Percentiles rank a stretch among this genome's conserved stretches.
Evolutionary conservation across 2,329 filamentous ascomycete genomes (phyloP).

Genomic region (Diaporthe australafricana): DNA sequence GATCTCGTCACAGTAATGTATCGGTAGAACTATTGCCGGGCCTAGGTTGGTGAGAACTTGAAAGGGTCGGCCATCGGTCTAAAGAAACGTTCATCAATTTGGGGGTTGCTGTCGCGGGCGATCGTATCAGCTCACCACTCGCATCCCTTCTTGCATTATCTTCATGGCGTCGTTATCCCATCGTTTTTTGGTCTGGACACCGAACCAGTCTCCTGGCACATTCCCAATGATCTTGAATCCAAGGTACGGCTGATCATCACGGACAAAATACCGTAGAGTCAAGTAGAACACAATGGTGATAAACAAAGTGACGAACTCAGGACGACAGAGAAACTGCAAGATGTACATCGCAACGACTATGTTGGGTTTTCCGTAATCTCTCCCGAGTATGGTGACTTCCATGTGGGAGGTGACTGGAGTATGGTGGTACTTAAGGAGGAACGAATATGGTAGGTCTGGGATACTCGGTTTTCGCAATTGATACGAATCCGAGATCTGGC

Average conservation of each 20-base stretch:
- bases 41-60: constrained; percentile 5
- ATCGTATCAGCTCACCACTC: background rate
- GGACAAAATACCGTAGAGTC: background rate
- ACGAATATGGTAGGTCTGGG: background rate
- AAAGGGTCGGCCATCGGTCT: background rate
- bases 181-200: background rate
- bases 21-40: background rate
- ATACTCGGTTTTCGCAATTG: constrained; percentile 1
- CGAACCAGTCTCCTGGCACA: background rate
- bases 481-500: background rate
- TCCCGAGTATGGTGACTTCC: background rate
- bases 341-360: background rate
- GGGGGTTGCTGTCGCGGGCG: background rate
- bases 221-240: background rate
- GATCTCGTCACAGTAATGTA: constrained; percentile 3
- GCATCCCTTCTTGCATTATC: background rate
- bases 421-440: background rate
- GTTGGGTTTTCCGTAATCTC: background rate
- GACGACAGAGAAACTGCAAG: background rate
- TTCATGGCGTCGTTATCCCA: background rate
- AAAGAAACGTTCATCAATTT: background rate
- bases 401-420: background rate
- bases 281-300: background rate
- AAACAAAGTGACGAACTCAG: background rate
- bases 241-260: background rate